Percentiles rank a stretch among this genome's conserved stretches.
phyloP scores from a whole-genome alignment of 2,329 filamentous ascomycete species.

The Paramyrothecium sp. region DNA sequence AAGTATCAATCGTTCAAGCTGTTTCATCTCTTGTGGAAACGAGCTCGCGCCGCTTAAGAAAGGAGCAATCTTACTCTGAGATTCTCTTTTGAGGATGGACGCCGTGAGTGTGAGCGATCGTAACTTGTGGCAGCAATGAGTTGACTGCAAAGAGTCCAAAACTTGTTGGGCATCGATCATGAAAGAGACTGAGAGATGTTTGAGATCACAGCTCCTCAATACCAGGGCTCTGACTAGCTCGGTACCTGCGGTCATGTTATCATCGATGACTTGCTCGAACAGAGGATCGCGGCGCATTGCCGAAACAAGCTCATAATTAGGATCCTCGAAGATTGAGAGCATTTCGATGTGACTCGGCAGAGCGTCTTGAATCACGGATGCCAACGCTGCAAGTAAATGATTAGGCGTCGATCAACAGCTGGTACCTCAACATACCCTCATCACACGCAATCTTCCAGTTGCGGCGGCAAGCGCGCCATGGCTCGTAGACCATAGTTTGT shows the following conservation, averaged over 20 bases:
- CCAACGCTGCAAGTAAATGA: slow-evolving; percentile 5
- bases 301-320: slow-evolving; percentile 6
- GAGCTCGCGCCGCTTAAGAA: not conserved
- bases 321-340: slow-evolving; percentile 8
- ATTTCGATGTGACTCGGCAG: slow-evolving; percentile 6
- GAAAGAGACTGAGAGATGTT: slow-evolving; percentile 9
- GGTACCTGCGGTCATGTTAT: slow-evolving; percentile 1
- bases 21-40: slow-evolving; percentile 3
- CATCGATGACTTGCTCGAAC: slow-evolving; percentile 1
- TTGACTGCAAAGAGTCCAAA: slow-evolving; percentile 5
- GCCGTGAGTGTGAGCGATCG: slow-evolving; percentile 5
- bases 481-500: slow-evolving; percentile 9
- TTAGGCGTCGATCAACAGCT: slow-evolving; percentile 5
- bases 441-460: slow-evolving; percentile 5
- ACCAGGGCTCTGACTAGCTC: slow-evolving; percentile 2
- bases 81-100: slow-evolving; percentile 4
- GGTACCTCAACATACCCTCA: slow-evolving; percentile 7
- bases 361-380: slow-evolving; percentile 3
- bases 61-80: not conserved
- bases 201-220: slow-evolving; percentile 6
- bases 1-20: slow-evolving; percentile 5
- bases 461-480: slow-evolving; percentile 4
- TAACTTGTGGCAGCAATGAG: slow-evolving; percentile 3
- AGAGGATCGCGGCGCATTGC: slow-evolving; percentile 1
- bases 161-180: slow-evolving; percentile 6